Percentiles rank a stretch among this genome's conserved stretches.
These are phyloP conservation scores for Effrenium voratum DNA, from an alignment of 73 alveolate genomes.

Conservation along the genomic window DNA sequence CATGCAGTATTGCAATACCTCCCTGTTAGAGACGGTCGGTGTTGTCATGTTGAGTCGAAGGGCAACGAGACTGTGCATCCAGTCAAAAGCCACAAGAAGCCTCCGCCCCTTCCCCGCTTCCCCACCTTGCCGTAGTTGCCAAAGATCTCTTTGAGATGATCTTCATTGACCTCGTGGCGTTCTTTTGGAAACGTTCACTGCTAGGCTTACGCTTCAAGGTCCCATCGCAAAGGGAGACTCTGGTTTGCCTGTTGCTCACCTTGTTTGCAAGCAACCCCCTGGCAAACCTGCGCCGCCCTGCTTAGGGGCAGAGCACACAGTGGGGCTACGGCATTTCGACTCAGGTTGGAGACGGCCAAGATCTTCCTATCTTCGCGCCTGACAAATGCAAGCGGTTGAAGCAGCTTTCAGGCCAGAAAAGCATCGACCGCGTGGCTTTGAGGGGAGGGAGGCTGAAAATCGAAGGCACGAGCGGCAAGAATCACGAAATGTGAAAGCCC, in stretches of 20 bases:
- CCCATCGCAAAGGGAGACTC: no score
- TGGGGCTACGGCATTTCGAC: conserved; percentile 40
- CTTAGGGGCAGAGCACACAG: not conserved
- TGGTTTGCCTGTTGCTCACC: not conserved
- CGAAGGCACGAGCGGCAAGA: not conserved
- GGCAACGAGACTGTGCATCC: no score
- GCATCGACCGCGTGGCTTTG: not conserved
- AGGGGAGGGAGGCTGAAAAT: not conserved
- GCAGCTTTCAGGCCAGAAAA: not conserved
- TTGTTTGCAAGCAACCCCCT: not conserved
- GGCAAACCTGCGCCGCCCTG: no score
- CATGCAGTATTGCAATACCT: no score
- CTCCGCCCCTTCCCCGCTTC: no score
- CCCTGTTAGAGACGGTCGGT: no score
- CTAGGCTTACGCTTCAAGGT: no score
- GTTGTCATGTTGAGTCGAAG: no score
- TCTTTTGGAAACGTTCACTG: not conserved
- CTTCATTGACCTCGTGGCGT: conserved; percentile 52
- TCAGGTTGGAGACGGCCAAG: conserved; percentile 88
- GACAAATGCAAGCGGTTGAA: not conserved
- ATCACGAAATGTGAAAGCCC: not conserved
- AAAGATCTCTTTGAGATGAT: conserved; percentile 81
- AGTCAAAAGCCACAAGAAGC: no score
- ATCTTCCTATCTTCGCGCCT: conserved; percentile 93
- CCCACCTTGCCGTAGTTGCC: conserved; percentile 91